Conservation (phyloP, 1,284 basidiomycete genomes). For the Ceratorhiza oryzae-sativae region DNA sequence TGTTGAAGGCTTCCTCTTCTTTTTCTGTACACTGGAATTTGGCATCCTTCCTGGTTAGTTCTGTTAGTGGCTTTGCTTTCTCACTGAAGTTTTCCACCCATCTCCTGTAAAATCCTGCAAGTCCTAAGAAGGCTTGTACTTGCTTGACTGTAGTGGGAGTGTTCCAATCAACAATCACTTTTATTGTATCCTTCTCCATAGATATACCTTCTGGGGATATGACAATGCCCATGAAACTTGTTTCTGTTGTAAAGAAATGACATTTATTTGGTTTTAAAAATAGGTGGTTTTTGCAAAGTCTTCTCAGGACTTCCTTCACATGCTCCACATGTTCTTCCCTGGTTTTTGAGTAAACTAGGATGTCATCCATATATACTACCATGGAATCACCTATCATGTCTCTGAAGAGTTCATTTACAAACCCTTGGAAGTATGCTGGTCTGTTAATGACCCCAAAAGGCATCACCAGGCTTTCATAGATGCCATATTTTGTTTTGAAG, state of each 20-base stretch:
- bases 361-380: slow-evolving; percentile 51
- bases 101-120: neutral
- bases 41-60: too few species aligned
- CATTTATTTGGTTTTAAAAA: slow-evolving; percentile 46
- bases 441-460: slow-evolving; percentile 55
- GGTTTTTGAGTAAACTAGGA: slow-evolving; percentile 53
- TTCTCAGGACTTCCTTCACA: slow-evolving; percentile 44
- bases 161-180: neutral
- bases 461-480: slow-evolving; percentile 54
- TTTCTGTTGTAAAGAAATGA: slow-evolving; percentile 42
- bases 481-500: slow-evolving; percentile 46
- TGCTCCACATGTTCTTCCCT: slow-evolving; percentile 50
- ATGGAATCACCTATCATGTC: slow-evolving; percentile 39
- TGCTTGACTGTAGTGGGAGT: neutral
- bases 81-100: neutral
- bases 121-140: neutral
- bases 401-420: slow-evolving; percentile 25
- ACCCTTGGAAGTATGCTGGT: slow-evolving; percentile 50
- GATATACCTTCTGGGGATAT: slow-evolving; percentile 45
- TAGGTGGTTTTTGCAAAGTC: slow-evolving; percentile 37
- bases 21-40: too few species aligned
- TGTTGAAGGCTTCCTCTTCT: too few species aligned
- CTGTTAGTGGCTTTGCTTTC: neutral
- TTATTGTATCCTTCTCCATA: slow-evolving; percentile 42
- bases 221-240: slow-evolving; percentile 47